A percentile compares a stretch with the other conserved stretches of the same genome.
phyloP scores from a whole-genome alignment of 768 basidiomycete genomes.

The Termitomyces sp. region DNA sequence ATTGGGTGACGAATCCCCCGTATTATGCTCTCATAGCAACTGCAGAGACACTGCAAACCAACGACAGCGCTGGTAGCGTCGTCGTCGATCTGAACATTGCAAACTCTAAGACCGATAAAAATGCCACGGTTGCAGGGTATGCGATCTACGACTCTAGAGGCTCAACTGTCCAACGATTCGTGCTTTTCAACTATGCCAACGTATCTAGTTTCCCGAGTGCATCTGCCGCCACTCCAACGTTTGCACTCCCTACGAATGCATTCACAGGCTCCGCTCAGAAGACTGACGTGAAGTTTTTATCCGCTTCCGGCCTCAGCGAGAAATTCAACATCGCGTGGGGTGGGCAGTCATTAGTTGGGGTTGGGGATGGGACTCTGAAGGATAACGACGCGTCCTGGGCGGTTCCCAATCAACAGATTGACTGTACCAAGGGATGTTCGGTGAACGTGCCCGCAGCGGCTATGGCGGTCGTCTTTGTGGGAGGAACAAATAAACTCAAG shows the following conservation, averaged over 20 bases:
- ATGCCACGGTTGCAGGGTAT: conserved; percentile 45
- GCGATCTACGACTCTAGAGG: conserved; percentile 51
- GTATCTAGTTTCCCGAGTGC: conserved; percentile 32
- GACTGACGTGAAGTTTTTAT: conserved; percentile 38
- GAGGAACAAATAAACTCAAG: conserved; percentile 2
- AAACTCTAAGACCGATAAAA: conserved; percentile 28
- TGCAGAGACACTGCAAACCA: conserved; percentile 36
- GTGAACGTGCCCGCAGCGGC: conserved; percentile 43
- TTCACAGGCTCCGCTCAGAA: conserved; percentile 19
- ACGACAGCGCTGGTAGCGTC: conserved; percentile 28
- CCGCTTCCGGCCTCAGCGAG: conserved; percentile 42
- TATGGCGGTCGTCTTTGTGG: conserved; percentile 39
- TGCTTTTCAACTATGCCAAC: conserved; percentile 48
- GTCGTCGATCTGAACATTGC: conserved; percentile 40
- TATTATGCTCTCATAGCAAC: conserved; percentile 45
- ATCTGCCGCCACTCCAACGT: conserved; percentile 26
- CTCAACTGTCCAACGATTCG: conserved; percentile 34
- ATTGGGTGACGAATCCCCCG: conserved; percentile 42
- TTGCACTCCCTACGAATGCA: conserved; percentile 30
- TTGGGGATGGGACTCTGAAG: conserved; percentile 33
- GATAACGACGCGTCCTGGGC: conserved; percentile 26
- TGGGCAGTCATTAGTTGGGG: conserved; percentile 41
- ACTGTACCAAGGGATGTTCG: conserved; percentile 40
- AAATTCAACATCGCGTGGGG: conserved; percentile 57
- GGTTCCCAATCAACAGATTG: conserved; percentile 27